These are phyloP conservation scores for Benincasa hispida DNA, from an alignment of 306 rosid species.

Conservation along the genomic window DNA sequence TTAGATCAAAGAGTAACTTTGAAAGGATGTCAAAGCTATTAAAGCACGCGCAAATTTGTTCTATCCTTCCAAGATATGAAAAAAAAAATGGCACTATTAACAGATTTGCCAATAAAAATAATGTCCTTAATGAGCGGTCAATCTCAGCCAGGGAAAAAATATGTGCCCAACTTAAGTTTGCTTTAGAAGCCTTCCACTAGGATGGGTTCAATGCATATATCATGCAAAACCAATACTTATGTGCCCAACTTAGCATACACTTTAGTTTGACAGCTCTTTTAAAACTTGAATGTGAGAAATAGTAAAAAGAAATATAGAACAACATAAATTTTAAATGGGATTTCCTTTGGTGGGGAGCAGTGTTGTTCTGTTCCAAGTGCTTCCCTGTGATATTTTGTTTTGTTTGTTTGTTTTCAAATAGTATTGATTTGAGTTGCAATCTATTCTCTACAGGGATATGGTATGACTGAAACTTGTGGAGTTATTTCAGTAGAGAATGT, in stretches of 20 bases:
- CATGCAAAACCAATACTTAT: background rate
- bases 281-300: background rate
- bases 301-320: background rate
- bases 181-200: background rate
- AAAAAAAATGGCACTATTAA: too few relatives aligned
- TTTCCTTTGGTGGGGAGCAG: background rate
- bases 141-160: too few relatives aligned
- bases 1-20: too few relatives aligned
- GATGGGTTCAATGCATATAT: background rate
- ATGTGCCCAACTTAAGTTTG: background rate
- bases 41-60: too few relatives aligned
- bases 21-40: too few relatives aligned
- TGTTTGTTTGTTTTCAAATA: background rate
- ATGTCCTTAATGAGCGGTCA: too few relatives aligned
- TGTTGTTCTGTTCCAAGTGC: background rate
- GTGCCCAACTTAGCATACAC: background rate
- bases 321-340: background rate
- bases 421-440: background rate
- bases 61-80: too few relatives aligned
- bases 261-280: background rate
- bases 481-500: slow-evolving; percentile 13
- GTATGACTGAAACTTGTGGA: slow-evolving; percentile 37
- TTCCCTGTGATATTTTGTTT: background rate
- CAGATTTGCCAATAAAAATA: too few relatives aligned
- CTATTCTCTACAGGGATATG: slow-evolving; percentile 27